Base-by-base conservation (phyloP, 805 yeast genomes). In the Yarrowia sp. region DNA sequence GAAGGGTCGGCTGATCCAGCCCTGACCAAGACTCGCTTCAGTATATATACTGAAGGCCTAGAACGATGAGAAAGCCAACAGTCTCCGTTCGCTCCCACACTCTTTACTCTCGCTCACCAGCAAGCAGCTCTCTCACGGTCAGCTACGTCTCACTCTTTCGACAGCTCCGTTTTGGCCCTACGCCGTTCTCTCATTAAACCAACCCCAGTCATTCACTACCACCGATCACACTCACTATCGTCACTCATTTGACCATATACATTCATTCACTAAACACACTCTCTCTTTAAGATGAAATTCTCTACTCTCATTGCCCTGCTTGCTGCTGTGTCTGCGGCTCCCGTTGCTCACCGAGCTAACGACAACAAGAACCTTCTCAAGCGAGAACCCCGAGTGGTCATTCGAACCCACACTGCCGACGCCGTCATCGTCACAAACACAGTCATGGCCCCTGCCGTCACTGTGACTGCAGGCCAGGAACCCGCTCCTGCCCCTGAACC, bases 351-450 rank as follows among this genome's bases (percentile, higher is more conserved):
- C 15, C 53, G 12, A 24, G 15, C 36, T 33, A 6, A 1, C 38
- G 9, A 24, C 42, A 34, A 44, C 36, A 61, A 34, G 38, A 44
- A 58, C 14, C 15, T 10, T 15, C 55, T 61, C 38, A 61, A 61
- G 34, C 53, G 66, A 47, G 55, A 44, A n/a, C 66, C 66, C 38
- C 33, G 44, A 46, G 55, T 61, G 17, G 55, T 61, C 15, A 24
- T 42, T 40, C 55, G 53, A 46, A 61, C 66, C 7, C 55, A 46
- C 34, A 61, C 66, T 36, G 66, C 66, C 10, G 66, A 44, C 2
- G 30, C 66, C 7, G 66, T 61, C 17, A 9, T 61, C 5, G 66
- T 61, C 30, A 46, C 53, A 7, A 46, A 61, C 38, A 46, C 46
- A 5, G 66, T 61, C 19, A n/a, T 15, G 9, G 66, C 66, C 12